phyloP scores from a whole-genome alignment of 1,284 basidiomycete species.

The Ceratobasidium sp. region DNA sequence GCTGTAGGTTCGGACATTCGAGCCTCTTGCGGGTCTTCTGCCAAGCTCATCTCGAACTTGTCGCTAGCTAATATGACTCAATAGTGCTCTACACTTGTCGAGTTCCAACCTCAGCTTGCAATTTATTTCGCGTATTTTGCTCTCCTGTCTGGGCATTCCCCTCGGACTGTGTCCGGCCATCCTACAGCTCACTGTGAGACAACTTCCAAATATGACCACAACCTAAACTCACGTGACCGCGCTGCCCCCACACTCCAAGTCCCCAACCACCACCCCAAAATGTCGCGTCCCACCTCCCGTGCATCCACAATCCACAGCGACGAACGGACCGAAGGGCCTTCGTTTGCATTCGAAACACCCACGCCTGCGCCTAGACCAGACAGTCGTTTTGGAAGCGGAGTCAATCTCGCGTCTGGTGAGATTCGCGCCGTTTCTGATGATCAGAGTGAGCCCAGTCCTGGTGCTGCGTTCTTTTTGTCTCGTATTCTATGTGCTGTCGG shows the following conservation, averaged over 20 bases:
- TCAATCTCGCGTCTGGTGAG: slow-evolving; percentile 33
- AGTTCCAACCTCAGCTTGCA: no score
- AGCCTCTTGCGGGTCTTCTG: not conserved
- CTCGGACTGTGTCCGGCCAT: not conserved
- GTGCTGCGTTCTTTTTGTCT: not conserved
- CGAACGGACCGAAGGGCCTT: slow-evolving; percentile 25
- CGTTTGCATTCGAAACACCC: slow-evolving; percentile 37
- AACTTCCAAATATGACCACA: not conserved
- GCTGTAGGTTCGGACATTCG: not conserved
- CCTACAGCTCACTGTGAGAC: not conserved
- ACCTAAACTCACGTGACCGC: slow-evolving; percentile 29
- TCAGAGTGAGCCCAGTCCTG: slow-evolving; percentile 38
- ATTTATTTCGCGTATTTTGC: no score
- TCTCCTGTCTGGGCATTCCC: no score
- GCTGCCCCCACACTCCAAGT: not conserved
- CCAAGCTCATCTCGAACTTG: not conserved
- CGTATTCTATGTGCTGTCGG: not conserved
- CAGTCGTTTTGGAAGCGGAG: slow-evolving; percentile 19
- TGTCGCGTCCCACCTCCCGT: slow-evolving; percentile 35
- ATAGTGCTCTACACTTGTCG: no score
- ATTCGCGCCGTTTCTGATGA: slow-evolving; percentile 39
- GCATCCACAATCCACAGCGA: slow-evolving; percentile 40
- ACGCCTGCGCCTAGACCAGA: slow-evolving; percentile 32
- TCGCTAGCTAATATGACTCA: slow-evolving; percentile 1
- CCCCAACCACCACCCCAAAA: slow-evolving; percentile 5